Percentiles rank a stretch among this genome's conserved stretches.
Evolutionary conservation across 139 green algal genomes (phyloP).

Genomic region (Desmodesmus armatus): DNA sequence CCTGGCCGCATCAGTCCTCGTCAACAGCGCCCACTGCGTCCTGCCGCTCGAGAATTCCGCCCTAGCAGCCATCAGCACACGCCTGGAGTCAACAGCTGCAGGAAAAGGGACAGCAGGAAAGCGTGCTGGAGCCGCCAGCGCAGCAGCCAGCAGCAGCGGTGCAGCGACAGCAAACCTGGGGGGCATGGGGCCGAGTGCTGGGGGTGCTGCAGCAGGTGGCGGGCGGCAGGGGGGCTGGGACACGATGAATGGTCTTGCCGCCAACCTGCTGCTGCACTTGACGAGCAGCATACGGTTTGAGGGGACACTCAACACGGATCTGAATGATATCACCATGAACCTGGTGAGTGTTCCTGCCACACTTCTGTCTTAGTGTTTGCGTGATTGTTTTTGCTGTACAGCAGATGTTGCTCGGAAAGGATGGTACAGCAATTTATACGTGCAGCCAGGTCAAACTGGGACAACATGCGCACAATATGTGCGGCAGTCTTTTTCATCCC

Average conservation of each 20-base stretch:
- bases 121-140: neutral
- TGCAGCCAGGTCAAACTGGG: no score
- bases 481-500: no score
- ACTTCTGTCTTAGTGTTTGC: no score
- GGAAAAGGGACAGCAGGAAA: neutral
- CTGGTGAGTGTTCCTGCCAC: no score
- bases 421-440: no score
- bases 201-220: neutral
- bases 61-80: conserved; percentile 76
- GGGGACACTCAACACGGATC: conserved; percentile 79
- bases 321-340: conserved; percentile 91
- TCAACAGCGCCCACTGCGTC: conserved; percentile 81
- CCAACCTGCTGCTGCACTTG: conserved; percentile 81
- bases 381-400: no score
- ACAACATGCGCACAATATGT: no score
- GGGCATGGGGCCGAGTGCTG: neutral
- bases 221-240: conserved; percentile 64
- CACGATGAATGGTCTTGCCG: conserved; percentile 83
- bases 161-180: neutral
- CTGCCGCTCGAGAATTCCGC: conserved; percentile 90
- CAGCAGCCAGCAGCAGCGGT: neutral
- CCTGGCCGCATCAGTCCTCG: conserved; percentile 71
- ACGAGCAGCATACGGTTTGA: conserved; percentile 83
- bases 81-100: neutral
- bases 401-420: no score